These are phyloP conservation scores for Monascus purpureus DNA, from an alignment of 495 filamentous ascomycete genomes.

Conservation along the genomic window DNA sequence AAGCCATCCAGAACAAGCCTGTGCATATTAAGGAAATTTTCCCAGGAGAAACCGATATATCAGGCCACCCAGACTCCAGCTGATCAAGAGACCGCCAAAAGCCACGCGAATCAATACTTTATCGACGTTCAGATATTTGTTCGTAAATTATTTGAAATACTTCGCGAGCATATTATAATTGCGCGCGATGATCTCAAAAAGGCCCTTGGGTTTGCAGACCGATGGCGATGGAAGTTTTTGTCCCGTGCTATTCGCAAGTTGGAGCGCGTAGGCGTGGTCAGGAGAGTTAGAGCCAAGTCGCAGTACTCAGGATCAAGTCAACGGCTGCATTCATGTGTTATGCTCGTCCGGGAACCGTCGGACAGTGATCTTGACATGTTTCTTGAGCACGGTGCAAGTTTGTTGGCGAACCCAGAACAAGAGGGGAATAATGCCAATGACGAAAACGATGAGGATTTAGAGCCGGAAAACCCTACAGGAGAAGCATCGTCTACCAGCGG, in stretches of 20 bases:
- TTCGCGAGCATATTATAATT: conserved; percentile 32
- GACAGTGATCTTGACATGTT: conserved; percentile 48
- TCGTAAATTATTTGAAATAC: conserved; percentile 29
- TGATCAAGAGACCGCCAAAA: conserved; percentile 3
- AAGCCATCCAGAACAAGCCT: conserved; percentile 53
- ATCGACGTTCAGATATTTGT: conserved; percentile 33
- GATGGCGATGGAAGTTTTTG: conserved; percentile 52
- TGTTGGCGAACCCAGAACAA: conserved; percentile 19
- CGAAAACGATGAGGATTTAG: conserved; percentile 25
- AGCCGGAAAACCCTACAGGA: conserved; percentile 15
- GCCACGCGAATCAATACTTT: conserved; percentile 6
- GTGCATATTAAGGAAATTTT: conserved; percentile 48
- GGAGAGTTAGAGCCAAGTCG: conserved; percentile 49
- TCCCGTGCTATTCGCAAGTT: conserved; percentile 55
- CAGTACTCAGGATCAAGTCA: conserved; percentile 20
- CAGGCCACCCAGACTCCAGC: conserved; percentile 3
- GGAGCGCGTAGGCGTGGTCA: conserved; percentile 52
- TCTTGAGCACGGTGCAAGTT: conserved; percentile 21
- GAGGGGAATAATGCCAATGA: conserved; percentile 18
- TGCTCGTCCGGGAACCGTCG: conserved; percentile 60
- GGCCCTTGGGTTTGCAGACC: conserved; percentile 43
- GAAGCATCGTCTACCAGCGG: conserved; percentile 9
- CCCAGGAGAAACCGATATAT: conserved; percentile 15
- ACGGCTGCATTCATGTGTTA: conserved; percentile 43
- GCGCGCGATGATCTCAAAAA: conserved; percentile 47